Base-by-base conservation (phyloP, 495 filamentous ascomycete species). In the Xylaria cubensis region DNA sequence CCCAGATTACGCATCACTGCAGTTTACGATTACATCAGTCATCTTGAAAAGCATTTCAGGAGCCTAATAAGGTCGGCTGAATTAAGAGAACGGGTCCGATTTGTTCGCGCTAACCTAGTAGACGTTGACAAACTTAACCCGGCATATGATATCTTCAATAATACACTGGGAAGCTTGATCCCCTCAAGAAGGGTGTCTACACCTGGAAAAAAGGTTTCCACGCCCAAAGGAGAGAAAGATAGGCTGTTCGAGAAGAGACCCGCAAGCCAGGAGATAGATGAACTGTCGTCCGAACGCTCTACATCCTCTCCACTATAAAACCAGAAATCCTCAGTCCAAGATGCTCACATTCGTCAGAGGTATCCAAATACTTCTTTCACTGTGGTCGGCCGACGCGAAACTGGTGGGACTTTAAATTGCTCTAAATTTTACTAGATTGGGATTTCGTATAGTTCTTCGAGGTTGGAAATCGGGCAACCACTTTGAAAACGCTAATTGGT, bases 51-150 rank as follows among this genome's bases (percentile, higher is more conserved):
- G 1, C 9, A 51, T 21, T 51, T 66, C 19, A 50, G 32, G 44
- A 2, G 19, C 29, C 10, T 66, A 8, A 17, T 66, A n/a, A 50
- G 29, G 39, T 50, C 36, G 26, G 15, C 0, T 8, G 46, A 51
- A 1, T 1, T 21, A 15, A 46, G 26, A 39, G 46, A 66, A 51
- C 44, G 64, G 4, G 7, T 51, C 9, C 64, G 29, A 29, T 66
- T 66, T 19, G 19, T 66, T 51, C 29, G 29, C 24, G 64, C 46
- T 19, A 66, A 66, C 29, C 29, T 66, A 0, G 64, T 66, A 36
- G 64, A 51, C 21, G 29, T 66, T 19, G 64, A 66, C 13, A 53
- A 19, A 5, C 1, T 13, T 34, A 50, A 51, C 26, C 29, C 44
- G 26, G 64, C 64, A 19, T 53, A 6, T 34, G 46, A 50, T 15